Conservation (phyloP, 768 basidiomycete species). For the Boletus sp. region DNA sequence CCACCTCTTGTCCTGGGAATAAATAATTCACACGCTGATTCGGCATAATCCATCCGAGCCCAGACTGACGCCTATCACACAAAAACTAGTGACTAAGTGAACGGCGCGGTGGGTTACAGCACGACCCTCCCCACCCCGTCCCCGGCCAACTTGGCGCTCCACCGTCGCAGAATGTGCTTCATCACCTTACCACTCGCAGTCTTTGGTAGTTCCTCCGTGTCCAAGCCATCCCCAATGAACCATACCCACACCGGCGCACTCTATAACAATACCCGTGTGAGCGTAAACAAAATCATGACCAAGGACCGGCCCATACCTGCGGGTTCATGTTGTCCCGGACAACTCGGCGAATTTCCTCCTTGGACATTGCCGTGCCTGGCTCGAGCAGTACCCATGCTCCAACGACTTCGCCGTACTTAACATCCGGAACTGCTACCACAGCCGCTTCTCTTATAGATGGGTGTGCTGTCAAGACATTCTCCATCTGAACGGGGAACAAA, state of each 20-base stretch:
- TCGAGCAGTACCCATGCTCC: conserved; percentile 73
- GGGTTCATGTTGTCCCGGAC: conserved; percentile 71
- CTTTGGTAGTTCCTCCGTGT: conserved; percentile 62
- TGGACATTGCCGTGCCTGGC: conserved; percentile 34
- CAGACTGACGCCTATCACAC: no score
- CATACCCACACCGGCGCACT: conserved; percentile 81
- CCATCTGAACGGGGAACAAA: conserved; percentile 81
- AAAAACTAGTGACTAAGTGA: no score
- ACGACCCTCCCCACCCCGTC: conserved; percentile 38
- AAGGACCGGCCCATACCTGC: conserved; percentile 47
- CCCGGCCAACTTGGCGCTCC: conserved; percentile 57
- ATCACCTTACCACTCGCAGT: conserved; percentile 86
- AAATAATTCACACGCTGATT: conserved; percentile 12
- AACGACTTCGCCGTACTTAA: conserved; percentile 70
- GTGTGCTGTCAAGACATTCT: conserved; percentile 62
- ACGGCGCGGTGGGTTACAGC: no score
- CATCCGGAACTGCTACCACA: conserved; percentile 67
- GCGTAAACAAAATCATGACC: neutral
- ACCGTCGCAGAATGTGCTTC: conserved; percentile 73
- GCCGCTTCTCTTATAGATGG: conserved; percentile 66
- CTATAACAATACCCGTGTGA: conserved; percentile 34
- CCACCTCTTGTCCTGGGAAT: conserved; percentile 4
- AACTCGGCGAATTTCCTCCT: conserved; percentile 49
- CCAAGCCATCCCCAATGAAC: conserved; percentile 70
- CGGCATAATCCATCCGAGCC: no score